phyloP scores from a whole-genome alignment of 805 yeast genomes.

The Blastobotrys peoriensis region DNA sequence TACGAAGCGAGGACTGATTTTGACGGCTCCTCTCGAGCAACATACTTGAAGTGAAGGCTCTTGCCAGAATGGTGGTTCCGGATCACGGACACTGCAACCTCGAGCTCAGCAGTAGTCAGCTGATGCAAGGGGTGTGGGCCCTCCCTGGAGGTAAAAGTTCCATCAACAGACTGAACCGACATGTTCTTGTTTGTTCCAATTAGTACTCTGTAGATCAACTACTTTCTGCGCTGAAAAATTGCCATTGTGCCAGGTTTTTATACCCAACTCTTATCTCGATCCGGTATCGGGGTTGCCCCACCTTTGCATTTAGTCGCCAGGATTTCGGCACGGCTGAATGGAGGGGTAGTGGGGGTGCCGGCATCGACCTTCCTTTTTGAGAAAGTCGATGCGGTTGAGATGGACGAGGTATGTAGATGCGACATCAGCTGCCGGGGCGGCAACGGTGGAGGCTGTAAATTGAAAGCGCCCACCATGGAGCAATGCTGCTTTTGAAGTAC shows the following conservation, averaged over 20 bases:
- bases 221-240: background rate
- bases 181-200: background rate
- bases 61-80: constrained; percentile 24
- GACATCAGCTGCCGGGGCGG: no score
- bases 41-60: constrained; percentile 28
- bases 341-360: no score
- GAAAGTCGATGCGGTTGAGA: background rate
- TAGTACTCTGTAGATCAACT: background rate
- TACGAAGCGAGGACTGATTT: constrained; percentile 62
- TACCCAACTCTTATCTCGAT: background rate
- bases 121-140: constrained; percentile 31
- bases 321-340: no score
- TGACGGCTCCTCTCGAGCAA: constrained; percentile 57
- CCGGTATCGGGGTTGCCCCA: background rate
- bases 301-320: background rate
- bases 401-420: no score
- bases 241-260: background rate
- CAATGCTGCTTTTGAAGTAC: no score
- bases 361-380: background rate
- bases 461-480: no score
- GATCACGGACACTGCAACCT: constrained; percentile 23
- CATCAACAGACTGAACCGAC: background rate
- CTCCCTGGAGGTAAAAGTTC: background rate
- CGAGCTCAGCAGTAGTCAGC: constrained; percentile 28
- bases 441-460: no score